These are phyloP conservation scores for Pelargonium fulgidum DNA, from an alignment of 441 rosid genomes.

Conservation along the genomic window DNA sequence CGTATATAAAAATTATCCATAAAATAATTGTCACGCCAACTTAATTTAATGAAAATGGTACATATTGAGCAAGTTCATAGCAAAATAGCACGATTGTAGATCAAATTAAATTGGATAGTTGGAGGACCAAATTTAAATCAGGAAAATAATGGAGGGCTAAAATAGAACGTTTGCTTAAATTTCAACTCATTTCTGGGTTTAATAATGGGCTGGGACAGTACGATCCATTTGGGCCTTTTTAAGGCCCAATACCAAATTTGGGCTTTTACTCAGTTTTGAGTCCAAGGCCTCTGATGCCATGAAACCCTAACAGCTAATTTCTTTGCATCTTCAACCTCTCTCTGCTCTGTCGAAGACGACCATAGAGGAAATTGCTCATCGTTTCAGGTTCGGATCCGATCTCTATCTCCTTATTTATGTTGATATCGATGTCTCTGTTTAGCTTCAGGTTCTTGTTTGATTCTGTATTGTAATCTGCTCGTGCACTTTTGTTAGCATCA, in stretches of 20 bases:
- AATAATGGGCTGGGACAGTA: not conserved
- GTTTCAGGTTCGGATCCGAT: slow-evolving; percentile 4
- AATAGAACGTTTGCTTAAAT: too few species aligned
- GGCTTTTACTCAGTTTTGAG: too few species aligned
- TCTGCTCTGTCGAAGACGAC: not conserved
- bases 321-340: not conserved
- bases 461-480: not conserved
- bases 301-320: not conserved
- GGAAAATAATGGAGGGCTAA: too few species aligned
- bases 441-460: not conserved
- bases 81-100: too few species aligned
- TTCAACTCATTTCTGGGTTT: not conserved
- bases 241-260: too few species aligned
- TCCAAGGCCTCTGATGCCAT: not conserved
- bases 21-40: too few species aligned
- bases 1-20: too few species aligned
- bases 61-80: too few species aligned
- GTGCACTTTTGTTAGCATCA: not conserved
- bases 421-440: not conserved
- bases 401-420: not conserved
- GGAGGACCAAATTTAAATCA: too few species aligned
- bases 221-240: not conserved
- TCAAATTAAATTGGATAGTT: too few species aligned
- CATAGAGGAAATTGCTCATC: not conserved
- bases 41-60: too few species aligned